Base-by-base conservation (phyloP, 768 basidiomycete genomes). In the Gymnopilus junonius region DNA sequence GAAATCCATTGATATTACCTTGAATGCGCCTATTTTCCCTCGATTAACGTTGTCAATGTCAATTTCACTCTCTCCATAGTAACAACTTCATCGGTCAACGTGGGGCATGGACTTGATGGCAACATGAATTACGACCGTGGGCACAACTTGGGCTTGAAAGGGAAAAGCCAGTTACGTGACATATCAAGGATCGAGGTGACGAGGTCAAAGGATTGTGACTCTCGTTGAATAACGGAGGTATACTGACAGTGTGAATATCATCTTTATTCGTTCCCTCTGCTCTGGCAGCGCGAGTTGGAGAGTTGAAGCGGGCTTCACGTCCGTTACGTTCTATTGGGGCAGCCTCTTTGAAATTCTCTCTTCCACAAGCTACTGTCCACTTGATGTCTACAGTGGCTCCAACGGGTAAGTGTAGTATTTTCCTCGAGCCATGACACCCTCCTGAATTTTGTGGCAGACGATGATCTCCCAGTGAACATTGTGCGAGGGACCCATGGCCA, bases 401-500 rank as follows among this genome's bases (percentile, higher is more conserved):
- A 29, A 39, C 29, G 25, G 40, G 57, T 39, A 54, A 55, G n/a
- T n/a, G 31, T 58, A 31, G 4, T 25, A 10, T n/a, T 4, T 27
- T 35, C 31, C 15, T 14, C 21, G 11, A 23, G 11, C 43, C 43
- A 59, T 27, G 15, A 7, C 17, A 27, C 34, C 11, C 21, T 29
- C 46, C 11, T 25, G n/a, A 15, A 50, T 25, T 21, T 15, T 11
- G 17, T 42, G 15, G 17, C 40, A 39, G 54, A 23, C 43, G 35
- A 58, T 37, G 60, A 21, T 25, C 64, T 66, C 54, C 69, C 69
- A 15, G 68, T 76, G 8, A 81, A 82, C 57, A 80, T 82, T 54
- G 74, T 84, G 46, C 76, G 75, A 55, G 82, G 78, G 29, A 82
- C 77, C 4, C 76, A 80, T 65, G 63, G 70, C 23, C 74, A 82